Percentiles rank a stretch among this genome's conserved stretches.
Conservation (phyloP, 2,329 filamentous ascomycete genomes). For the Cladophialophora bantiana region DNA sequence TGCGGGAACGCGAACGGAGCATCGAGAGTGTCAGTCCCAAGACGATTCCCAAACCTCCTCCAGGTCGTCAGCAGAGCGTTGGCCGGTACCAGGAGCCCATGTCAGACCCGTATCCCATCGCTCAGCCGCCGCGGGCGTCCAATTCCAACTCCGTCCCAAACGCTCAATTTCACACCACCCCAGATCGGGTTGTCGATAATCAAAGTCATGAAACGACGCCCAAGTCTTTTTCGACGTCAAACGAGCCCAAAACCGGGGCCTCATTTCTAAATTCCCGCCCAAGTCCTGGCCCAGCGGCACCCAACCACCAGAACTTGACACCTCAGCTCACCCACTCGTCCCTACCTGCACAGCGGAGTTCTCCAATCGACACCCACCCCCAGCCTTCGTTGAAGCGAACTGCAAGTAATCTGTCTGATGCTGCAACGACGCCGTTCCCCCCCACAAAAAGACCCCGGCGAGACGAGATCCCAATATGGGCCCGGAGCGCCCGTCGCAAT, state of each 20-base stretch:
- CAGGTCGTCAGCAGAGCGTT: slow-evolving; percentile 32
- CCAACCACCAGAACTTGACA: slow-evolving; percentile 21
- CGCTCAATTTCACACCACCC: slow-evolving; percentile 24
- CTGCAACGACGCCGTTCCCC: slow-evolving; percentile 44
- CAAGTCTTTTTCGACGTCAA: slow-evolving; percentile 28
- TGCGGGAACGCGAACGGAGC: slow-evolving; percentile 39
- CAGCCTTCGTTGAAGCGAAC: slow-evolving; percentile 36
- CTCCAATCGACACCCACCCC: slow-evolving; percentile 15
- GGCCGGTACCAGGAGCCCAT: slow-evolving; percentile 24
- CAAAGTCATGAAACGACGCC: slow-evolving; percentile 30
- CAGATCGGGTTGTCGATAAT: slow-evolving; percentile 25
- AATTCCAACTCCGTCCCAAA: slow-evolving; percentile 11
- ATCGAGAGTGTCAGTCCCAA: slow-evolving; percentile 42
- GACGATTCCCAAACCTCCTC: slow-evolving; percentile 39
- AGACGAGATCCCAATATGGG: slow-evolving; percentile 61
- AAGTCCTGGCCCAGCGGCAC: slow-evolving; percentile 27
- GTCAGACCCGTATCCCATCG: slow-evolving; percentile 20
- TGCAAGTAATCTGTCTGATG: slow-evolving; percentile 37
- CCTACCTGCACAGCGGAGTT: slow-evolving; percentile 29
- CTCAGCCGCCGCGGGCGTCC: slow-evolving; percentile 18
- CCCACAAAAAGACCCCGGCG: slow-evolving; percentile 60
- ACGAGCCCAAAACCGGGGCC: slow-evolving; percentile 28
- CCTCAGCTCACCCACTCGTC: slow-evolving; percentile 33
- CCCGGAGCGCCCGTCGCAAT: slow-evolving; percentile 53
- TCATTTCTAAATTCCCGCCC: slow-evolving; percentile 27